Percentiles rank a stretch among this genome's conserved stretches.
Conservation (phyloP, 768 basidiomycete species). For the Amanita brunnescens region DNA sequence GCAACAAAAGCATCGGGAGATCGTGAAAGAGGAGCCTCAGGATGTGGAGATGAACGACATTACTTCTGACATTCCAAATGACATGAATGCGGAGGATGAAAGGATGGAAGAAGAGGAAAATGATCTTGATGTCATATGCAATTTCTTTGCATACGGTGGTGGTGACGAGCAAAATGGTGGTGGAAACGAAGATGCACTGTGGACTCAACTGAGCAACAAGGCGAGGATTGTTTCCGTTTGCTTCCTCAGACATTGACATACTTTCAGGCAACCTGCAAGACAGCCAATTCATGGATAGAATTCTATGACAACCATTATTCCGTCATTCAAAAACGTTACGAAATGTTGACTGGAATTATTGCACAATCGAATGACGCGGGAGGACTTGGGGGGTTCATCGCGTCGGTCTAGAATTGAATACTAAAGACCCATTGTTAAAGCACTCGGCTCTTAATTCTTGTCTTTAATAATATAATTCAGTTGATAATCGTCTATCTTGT, state of each 20-base stretch:
- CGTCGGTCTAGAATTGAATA: no score
- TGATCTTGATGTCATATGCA: constrained; percentile 44
- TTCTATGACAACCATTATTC: constrained; percentile 40
- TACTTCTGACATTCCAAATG: neutral
- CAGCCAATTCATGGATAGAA: constrained; percentile 37
- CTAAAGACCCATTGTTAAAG: neutral
- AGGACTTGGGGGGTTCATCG: no score
- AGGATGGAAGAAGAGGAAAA: constrained; percentile 17
- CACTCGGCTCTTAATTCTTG: neutral
- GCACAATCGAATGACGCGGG: neutral
- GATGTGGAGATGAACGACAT: neutral
- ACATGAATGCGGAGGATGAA: neutral
- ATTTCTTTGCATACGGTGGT: constrained; percentile 47
- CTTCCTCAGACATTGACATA: neutral
- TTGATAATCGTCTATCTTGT: constrained; percentile 1
- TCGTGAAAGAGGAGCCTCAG: constrained; percentile 9
- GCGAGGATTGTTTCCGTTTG: constrained; percentile 22
- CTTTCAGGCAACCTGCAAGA: constrained; percentile 31
- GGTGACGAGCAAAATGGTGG: constrained; percentile 35
- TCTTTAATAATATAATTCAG: neutral
- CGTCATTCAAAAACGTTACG: constrained; percentile 34
- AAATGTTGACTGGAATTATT: constrained; percentile 15
- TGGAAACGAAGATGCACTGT: constrained; percentile 30
- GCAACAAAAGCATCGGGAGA: constrained; percentile 12
- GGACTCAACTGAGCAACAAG: constrained; percentile 37